phyloP scores from a whole-genome alignment of 2,329 filamentous ascomycete genomes.

The Aspergillus ochraceoroseus region DNA sequence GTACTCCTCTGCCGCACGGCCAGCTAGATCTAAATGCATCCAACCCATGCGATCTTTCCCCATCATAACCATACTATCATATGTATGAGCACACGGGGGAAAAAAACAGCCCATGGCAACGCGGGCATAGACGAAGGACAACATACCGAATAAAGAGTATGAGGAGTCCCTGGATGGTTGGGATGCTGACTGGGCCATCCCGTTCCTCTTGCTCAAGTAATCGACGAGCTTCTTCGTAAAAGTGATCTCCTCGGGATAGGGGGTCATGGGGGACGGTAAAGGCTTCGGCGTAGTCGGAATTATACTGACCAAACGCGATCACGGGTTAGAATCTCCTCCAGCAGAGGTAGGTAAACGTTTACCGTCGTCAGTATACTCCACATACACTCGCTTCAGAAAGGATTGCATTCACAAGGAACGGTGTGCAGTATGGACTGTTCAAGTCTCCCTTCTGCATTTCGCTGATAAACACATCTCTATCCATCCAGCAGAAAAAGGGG shows the following conservation, averaged over 20 bases:
- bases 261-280: slow-evolving; percentile 24
- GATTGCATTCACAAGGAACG: slow-evolving; percentile 36
- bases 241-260: slow-evolving; percentile 26
- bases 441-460: slow-evolving; percentile 29
- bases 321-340: slow-evolving; percentile 2
- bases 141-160: slow-evolving; percentile 25
- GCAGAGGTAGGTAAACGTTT: neutral
- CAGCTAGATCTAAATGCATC: slow-evolving; percentile 26
- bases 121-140: neutral
- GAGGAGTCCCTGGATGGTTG: slow-evolving; percentile 27
- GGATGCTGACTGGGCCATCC: slow-evolving; percentile 22
- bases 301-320: slow-evolving; percentile 14
- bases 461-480: slow-evolving; percentile 28
- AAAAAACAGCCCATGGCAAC: neutral
- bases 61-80: slow-evolving; percentile 14
- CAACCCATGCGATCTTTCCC: slow-evolving; percentile 31
- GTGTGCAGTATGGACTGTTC: slow-evolving; percentile 29
- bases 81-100: neutral
- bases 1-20: slow-evolving; percentile 23
- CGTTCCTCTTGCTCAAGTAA: slow-evolving; percentile 26
- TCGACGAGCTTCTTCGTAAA: slow-evolving; percentile 30
- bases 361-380: slow-evolving; percentile 4
- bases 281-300: slow-evolving; percentile 27
- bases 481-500: slow-evolving; percentile 29
- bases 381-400: slow-evolving; percentile 33